These are phyloP conservation scores for Fusarium begoniae DNA, from an alignment of 2,329 filamentous ascomycete species.

Conservation along the genomic window DNA sequence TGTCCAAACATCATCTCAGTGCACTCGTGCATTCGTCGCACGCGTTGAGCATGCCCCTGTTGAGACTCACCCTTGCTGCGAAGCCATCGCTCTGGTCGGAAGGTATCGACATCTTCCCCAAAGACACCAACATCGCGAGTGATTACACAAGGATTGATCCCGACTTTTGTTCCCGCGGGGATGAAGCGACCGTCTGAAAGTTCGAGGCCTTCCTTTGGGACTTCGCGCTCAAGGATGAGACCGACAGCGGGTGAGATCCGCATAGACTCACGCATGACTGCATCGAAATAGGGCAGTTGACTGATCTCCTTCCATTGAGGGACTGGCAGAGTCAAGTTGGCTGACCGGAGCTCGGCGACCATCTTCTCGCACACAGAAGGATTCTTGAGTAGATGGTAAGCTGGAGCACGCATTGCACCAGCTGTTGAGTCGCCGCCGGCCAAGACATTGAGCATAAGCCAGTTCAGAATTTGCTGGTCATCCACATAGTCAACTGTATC, in stretches of 20 bases:
- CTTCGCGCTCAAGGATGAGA: conserved; percentile 24
- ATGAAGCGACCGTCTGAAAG: conserved; percentile 22
- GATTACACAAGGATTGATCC: conserved; percentile 28
- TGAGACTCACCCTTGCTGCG: conserved; percentile 5
- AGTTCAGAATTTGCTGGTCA: conserved; percentile 31
- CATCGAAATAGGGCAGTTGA: conserved; percentile 20
- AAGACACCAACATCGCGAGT: conserved; percentile 24
- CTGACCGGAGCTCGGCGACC: conserved; percentile 15
- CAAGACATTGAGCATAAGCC: conserved; percentile 35
- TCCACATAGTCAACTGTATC: conserved; percentile 30
- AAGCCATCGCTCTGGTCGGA: conserved; percentile 26
- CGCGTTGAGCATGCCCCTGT: not conserved
- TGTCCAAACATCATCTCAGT: conserved; percentile 33
- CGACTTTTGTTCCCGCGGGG: conserved; percentile 8
- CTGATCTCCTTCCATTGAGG: conserved; percentile 33
- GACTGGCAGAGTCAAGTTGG: conserved; percentile 7
- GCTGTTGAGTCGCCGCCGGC: conserved; percentile 33
- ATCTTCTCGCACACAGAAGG: conserved; percentile 13
- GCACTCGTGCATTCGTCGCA: conserved; percentile 25
- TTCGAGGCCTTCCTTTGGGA: conserved; percentile 14
- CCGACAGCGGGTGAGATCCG: conserved; percentile 19
- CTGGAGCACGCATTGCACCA: conserved; percentile 28
- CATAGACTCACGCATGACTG: conserved; percentile 29
- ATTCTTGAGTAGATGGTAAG: conserved; percentile 27
- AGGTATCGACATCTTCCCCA: conserved; percentile 15